These are phyloP conservation scores for Lunasporangiospora selenospora DNA, from an alignment of 192 early-diverging fungal genomes.

Conservation along the genomic window DNA sequence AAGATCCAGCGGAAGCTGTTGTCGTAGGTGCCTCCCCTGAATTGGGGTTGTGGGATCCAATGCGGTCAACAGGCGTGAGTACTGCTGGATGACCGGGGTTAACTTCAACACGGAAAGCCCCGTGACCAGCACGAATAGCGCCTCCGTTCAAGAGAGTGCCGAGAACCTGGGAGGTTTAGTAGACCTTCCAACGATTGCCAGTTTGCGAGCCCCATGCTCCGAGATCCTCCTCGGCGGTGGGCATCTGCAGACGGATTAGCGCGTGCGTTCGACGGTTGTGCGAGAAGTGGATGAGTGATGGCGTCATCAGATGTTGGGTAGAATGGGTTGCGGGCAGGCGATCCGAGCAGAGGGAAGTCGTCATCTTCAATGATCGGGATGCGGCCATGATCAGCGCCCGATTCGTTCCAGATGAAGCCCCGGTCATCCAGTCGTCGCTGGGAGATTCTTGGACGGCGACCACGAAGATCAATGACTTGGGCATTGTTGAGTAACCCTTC, in stretches of 20 bases:
- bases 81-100: constrained; percentile 20
- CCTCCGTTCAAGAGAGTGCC: constrained; percentile 41
- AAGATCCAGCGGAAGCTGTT: constrained; percentile 30
- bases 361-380: constrained; percentile 38
- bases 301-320: constrained; percentile 57
- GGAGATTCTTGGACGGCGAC: constrained; percentile 44
- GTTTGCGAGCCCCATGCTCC: constrained; percentile 54
- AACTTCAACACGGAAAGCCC: constrained; percentile 42
- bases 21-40: constrained; percentile 19
- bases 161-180: constrained; percentile 50
- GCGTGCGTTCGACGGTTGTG: constrained; percentile 51
- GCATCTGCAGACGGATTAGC: constrained; percentile 7
- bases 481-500: constrained; percentile 38
- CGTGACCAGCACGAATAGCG: constrained; percentile 27
- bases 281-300: constrained; percentile 71
- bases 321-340: constrained; percentile 42
- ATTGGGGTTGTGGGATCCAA: constrained; percentile 9
- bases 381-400: constrained; percentile 35
- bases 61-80: constrained; percentile 8
- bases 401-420: constrained; percentile 43
- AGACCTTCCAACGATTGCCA: constrained; percentile 70
- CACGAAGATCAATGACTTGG: constrained; percentile 47
- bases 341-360: constrained; percentile 43
- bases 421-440: constrained; percentile 48
- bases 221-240: constrained; percentile 29